Evolutionary conservation across 2,329 filamentous ascomycete species (phyloP).

Genomic region (Penicillium thymicola): DNA sequence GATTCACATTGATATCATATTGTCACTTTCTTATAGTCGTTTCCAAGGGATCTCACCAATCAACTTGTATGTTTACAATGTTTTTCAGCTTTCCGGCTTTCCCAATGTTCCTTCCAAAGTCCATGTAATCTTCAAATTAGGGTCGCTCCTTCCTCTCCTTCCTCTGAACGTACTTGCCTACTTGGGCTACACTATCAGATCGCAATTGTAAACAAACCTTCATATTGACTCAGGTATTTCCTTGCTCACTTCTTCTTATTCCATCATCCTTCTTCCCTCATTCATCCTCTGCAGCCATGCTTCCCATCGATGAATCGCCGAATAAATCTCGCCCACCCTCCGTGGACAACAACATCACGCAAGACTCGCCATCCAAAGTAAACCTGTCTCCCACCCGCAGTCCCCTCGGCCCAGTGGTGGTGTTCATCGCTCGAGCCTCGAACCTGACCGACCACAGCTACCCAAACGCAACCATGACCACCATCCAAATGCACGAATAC

Average conservation of each 20-base stretch:
- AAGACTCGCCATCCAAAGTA: not conserved
- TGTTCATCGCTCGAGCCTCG: conserved; percentile 4
- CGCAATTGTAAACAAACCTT: not conserved
- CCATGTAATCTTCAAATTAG: not conserved
- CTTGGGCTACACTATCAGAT: not conserved
- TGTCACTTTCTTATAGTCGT: conserved; percentile 17
- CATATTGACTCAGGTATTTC: not conserved
- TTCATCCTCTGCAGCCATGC: not conserved
- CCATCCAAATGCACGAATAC: not conserved
- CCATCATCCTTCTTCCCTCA: not conserved
- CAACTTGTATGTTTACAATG: conserved; percentile 5
- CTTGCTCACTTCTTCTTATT: not conserved
- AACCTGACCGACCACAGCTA: not conserved
- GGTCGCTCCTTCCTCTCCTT: not conserved
- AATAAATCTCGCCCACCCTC: not conserved
- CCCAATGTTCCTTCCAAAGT: not conserved
- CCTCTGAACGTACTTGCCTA: not conserved
- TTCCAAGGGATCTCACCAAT: conserved; percentile 3
- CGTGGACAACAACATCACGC: not conserved
- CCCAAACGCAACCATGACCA: not conserved
- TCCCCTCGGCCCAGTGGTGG: not conserved
- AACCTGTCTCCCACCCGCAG: not conserved
- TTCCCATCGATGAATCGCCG: not conserved
- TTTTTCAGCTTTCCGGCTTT: not conserved
- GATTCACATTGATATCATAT: conserved; percentile 16